Evolutionary conservation across 2,329 filamentous ascomycete species (phyloP).

Genomic region (Acrodontium crateriforme): DNA sequence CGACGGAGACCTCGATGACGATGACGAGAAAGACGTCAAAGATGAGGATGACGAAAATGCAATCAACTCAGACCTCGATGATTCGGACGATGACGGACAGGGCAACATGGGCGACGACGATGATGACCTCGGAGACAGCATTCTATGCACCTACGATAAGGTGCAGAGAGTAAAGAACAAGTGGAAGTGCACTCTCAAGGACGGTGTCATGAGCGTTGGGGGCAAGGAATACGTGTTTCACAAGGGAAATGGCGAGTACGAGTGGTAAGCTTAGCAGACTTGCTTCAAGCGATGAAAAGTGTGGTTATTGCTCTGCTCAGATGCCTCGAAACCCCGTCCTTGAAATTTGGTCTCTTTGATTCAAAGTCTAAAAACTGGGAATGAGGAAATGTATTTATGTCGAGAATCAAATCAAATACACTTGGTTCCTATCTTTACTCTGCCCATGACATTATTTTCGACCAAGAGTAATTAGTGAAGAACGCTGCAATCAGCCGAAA

Average conservation of each 20-base stretch:
- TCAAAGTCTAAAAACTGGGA: no score
- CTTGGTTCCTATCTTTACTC: no score
- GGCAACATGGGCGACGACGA: conserved; percentile 42
- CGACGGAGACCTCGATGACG: conserved; percentile 43
- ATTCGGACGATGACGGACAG: conserved; percentile 65
- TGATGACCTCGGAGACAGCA: conserved; percentile 73
- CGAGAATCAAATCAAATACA: no score
- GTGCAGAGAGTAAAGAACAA: conserved; percentile 97
- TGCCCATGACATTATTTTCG: no score
- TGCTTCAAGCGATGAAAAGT: no score
- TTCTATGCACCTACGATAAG: conserved; percentile 99
- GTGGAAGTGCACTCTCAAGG: conserved; percentile 94
- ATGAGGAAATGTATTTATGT: no score
- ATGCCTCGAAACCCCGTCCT: no score
- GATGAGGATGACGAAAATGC: conserved; percentile 68
- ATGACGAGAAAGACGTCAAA: conserved; percentile 29
- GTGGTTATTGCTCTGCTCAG: no score
- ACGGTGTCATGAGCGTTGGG: conserved; percentile 84
- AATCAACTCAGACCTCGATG: conserved; percentile 96
- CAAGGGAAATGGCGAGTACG: conserved; percentile 93
- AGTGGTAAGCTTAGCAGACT: no score
- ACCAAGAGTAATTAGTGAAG: no score
- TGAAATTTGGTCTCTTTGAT: no score
- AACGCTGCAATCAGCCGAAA: no score
- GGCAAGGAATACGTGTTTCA: conserved; percentile 92